A percentile compares a stretch with the other conserved stretches of the same genome.
phyloP scores from a whole-genome alignment of 176 grass and related monocot genomes.

The Themeda triandra region DNA sequence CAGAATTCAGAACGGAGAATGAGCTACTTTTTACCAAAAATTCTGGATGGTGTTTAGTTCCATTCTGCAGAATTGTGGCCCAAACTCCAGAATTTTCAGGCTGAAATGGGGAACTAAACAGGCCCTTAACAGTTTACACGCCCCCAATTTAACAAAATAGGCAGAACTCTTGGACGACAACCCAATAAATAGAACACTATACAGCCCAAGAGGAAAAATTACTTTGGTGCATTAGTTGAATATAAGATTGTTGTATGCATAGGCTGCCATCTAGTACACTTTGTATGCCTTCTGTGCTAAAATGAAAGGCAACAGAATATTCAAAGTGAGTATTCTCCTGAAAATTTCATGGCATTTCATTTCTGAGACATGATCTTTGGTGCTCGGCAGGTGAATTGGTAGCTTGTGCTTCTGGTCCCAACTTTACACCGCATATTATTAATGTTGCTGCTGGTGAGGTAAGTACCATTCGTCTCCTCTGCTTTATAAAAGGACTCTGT shows the following conservation, averaged over 20 bases:
- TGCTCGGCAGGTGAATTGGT: conserved; percentile 60
- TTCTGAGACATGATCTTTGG: background rate
- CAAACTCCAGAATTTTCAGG: no score
- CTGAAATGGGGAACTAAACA: no score
- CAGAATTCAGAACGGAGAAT: no score
- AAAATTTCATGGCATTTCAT: background rate
- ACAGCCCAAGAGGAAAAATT: background rate
- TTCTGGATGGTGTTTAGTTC: no score
- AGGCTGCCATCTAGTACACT: background rate
- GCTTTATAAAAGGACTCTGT: background rate
- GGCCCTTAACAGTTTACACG: no score
- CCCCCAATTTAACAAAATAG: background rate
- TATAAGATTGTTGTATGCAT: background rate
- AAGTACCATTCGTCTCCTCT: conserved; percentile 15
- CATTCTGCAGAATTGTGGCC: no score
- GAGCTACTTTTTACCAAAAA: no score
- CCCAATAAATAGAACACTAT: background rate
- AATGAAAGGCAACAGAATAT: background rate
- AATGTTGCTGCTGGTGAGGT: conserved; percentile 85
- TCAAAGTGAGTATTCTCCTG: background rate
- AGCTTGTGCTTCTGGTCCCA: conserved; percentile 74
- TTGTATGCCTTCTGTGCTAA: background rate
- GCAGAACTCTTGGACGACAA: background rate
- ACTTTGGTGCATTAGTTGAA: background rate
- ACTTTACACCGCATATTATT: conserved; percentile 92